A percentile compares a stretch with the other conserved stretches of the same genome.
Conservation (phyloP, 108 stramenopile genomes). For the Mediolabrus comicus region DNA sequence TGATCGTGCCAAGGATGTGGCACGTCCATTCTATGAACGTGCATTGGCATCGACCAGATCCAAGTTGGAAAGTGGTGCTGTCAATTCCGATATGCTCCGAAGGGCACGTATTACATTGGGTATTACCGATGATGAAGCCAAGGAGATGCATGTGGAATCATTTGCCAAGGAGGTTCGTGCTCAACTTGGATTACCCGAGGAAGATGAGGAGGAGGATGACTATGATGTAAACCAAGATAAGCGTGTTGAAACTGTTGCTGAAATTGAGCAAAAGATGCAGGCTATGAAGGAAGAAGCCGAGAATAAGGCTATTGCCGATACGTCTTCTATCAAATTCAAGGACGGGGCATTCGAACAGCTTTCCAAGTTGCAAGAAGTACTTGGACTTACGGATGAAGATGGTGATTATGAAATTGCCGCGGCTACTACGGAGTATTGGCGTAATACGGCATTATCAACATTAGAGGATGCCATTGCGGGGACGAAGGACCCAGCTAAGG, state of each 20-base stretch:
- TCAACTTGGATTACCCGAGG: conserved; percentile 58
- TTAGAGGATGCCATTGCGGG: conserved; percentile 57
- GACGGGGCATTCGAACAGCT: conserved; percentile 65
- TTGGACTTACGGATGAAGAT: conserved; percentile 65
- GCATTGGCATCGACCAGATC: conserved; percentile 68
- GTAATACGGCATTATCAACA: conserved; percentile 59
- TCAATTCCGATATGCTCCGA: conserved; percentile 69
- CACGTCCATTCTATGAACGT: conserved; percentile 80
- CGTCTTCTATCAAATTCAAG: conserved; percentile 53
- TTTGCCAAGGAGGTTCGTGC: conserved; percentile 71
- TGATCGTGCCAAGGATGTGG: conserved; percentile 62
- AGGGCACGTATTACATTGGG: conserved; percentile 75
- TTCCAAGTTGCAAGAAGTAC: conserved; percentile 62
- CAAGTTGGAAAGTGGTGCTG: conserved; percentile 71
- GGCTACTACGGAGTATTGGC: conserved; percentile 65
- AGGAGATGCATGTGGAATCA: conserved; percentile 68
- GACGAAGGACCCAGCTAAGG: conserved; percentile 51
- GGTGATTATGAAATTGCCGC: conserved; percentile 62
- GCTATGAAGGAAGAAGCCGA: conserved; percentile 25
- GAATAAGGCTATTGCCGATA: conserved; percentile 31
- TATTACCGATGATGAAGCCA: conserved; percentile 63
- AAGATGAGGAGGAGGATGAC: conserved; percentile 36
- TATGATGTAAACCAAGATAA: conserved; percentile 27
- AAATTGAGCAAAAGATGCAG: conserved; percentile 17
- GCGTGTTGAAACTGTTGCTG: conserved; percentile 21